Percentiles rank a stretch among this genome's conserved stretches.
Conservation (phyloP, 1,139 yeast species). For the Candida glucosophila region DNA sequence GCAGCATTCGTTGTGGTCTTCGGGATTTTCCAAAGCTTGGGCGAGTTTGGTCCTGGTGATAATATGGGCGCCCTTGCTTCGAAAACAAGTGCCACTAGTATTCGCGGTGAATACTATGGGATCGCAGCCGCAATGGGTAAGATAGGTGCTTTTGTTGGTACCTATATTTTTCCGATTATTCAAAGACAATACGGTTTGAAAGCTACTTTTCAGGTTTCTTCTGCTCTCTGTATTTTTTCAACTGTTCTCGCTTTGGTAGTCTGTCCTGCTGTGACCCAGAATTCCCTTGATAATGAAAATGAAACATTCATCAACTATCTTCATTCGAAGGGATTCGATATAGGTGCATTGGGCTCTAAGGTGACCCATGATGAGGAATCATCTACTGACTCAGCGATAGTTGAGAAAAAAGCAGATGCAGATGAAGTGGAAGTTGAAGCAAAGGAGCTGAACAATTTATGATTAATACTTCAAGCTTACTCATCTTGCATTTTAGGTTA, state of each 20-base stretch:
- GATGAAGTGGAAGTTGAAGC: no score
- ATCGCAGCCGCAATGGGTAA: conserved; percentile 88
- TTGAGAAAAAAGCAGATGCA: no score
- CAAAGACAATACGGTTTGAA: conserved; percentile 43
- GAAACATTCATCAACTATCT: conserved; percentile 58
- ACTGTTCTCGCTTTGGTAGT: conserved; percentile 62
- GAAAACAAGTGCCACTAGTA: conserved; percentile 77
- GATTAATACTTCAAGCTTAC: no score
- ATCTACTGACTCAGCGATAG: no score
- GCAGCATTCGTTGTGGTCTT: conserved; percentile 78
- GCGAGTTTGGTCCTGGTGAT: conserved; percentile 95
- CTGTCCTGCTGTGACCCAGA: conserved; percentile 77
- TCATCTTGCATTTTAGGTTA: no score
- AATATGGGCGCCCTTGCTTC: conserved; percentile 83
- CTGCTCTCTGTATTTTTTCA: conserved; percentile 66
- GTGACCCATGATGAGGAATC: no score
- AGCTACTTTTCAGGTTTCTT: conserved; percentile 78
- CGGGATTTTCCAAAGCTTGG: conserved; percentile 78
- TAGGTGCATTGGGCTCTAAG: conserved; percentile 43
- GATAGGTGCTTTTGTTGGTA: conserved; percentile 87
- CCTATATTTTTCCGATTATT: conserved; percentile 76
- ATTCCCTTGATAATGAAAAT: conserved; percentile 75
- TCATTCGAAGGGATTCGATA: conserved; percentile 49
- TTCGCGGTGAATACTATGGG: conserved; percentile 87
- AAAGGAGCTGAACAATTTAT: no score